Conservation (phyloP, 2,329 filamentous ascomycete species). For the Hypocrella siamensis region DNA sequence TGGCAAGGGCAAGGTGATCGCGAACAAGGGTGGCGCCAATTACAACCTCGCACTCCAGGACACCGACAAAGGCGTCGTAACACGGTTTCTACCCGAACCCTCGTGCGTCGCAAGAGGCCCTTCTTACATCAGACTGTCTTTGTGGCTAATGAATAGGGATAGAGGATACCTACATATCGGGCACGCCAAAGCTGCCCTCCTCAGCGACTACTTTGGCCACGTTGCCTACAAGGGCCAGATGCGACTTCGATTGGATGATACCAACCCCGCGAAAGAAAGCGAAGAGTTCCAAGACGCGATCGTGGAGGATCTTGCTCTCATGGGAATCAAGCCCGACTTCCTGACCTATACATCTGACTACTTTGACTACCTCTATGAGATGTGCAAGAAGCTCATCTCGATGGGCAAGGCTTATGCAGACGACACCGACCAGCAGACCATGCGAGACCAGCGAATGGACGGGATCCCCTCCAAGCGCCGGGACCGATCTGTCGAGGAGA, state of each 20-base stretch:
- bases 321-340: conserved; percentile 81
- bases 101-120: too few relatives aligned
- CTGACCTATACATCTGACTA: conserved; percentile 90
- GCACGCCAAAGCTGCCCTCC: conserved; percentile 81
- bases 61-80: conserved; percentile 77
- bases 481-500: conserved; percentile 68
- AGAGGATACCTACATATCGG: conserved; percentile 85
- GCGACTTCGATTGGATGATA: conserved; percentile 89
- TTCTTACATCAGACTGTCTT: too few relatives aligned
- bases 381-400: conserved; percentile 70
- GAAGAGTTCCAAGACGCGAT: conserved; percentile 92
- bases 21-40: conserved; percentile 65
- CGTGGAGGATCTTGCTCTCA: conserved; percentile 74
- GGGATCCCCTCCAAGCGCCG: conserved; percentile 71
- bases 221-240: conserved; percentile 84
- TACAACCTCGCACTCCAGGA: conserved; percentile 81
- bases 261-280: conserved; percentile 95
- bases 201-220: conserved; percentile 95
- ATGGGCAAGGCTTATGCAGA: conserved; percentile 85
- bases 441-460: conserved; percentile 72
- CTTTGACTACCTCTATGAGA: conserved; percentile 82
- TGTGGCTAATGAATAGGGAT: too few relatives aligned
- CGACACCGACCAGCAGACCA: conserved; percentile 78
- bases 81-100: conserved; percentile 85
- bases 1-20: conserved; percentile 53